Conservation (phyloP, 768 basidiomycete species). For the Clavaria fumosa region DNA sequence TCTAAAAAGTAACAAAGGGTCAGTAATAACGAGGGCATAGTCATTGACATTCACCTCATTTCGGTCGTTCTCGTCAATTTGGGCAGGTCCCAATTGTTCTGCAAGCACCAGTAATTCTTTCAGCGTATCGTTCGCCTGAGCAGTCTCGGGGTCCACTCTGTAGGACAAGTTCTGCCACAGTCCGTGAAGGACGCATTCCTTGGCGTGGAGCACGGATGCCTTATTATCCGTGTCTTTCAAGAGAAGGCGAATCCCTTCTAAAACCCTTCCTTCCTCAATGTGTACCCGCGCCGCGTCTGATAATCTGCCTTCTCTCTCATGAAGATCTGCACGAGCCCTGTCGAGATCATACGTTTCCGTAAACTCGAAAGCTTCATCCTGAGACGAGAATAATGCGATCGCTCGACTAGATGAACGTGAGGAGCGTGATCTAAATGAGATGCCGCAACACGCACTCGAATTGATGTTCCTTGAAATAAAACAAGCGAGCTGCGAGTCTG, state of each 20-base stretch:
- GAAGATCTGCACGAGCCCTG: conserved; percentile 28
- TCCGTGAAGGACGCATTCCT: conserved; percentile 24
- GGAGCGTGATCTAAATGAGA: background rate
- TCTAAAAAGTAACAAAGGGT: no score
- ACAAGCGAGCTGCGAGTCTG: conserved; percentile 27
- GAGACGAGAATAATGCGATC: conserved; percentile 29
- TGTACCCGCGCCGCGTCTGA: conserved; percentile 39
- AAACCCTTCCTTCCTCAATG: conserved; percentile 28
- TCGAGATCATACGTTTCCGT: conserved; percentile 39
- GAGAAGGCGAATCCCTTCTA: conserved; percentile 33
- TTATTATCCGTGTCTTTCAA: conserved; percentile 19
- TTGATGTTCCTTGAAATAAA: conserved; percentile 26
- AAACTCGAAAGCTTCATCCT: conserved; percentile 41
- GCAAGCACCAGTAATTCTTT: conserved; percentile 17
- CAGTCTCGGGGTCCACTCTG: conserved; percentile 13
- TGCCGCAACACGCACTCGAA: conserved; percentile 18
- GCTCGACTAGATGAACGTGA: conserved; percentile 25
- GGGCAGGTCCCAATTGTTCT: no score
- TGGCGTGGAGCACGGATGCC: conserved; percentile 21
- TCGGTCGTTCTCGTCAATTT: no score
- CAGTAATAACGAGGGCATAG: no score
- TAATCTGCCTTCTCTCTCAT: conserved; percentile 26
- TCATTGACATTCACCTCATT: no score
- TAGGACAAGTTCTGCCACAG: conserved; percentile 34
- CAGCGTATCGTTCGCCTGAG: conserved; percentile 7